These are phyloP conservation scores for Emydomyces testavorans DNA, from an alignment of 2,329 filamentous ascomycete species.

Conservation along the genomic window DNA sequence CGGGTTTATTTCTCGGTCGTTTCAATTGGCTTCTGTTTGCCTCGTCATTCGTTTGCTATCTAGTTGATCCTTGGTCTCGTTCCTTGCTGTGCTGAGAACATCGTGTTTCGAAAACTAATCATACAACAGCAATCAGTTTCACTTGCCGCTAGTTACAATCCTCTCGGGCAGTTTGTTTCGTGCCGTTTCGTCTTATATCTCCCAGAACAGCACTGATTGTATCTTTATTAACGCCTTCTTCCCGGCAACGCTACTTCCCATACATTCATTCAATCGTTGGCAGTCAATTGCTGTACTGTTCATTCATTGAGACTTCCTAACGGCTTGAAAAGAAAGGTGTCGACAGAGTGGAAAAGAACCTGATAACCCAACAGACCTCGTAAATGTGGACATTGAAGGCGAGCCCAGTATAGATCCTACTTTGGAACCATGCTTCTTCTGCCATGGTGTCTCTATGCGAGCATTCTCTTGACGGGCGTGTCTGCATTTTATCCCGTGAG, in stretches of 20 bases:
- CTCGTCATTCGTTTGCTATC: background rate
- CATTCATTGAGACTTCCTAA: background rate
- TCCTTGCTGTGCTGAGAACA: background rate
- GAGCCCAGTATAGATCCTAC: constrained; percentile 6
- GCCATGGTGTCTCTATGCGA: constrained; percentile 27
- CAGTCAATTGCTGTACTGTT: too few species aligned
- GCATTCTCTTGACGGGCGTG: constrained; percentile 26
- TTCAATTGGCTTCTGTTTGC: background rate
- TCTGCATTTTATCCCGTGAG: constrained; percentile 37
- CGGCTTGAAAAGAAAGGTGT: background rate
- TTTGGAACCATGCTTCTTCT: constrained; percentile 29
- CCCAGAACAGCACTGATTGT: background rate
- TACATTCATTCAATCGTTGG: too few species aligned
- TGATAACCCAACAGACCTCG: too few species aligned
- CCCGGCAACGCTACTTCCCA: too few species aligned
- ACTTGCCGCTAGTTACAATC: background rate
- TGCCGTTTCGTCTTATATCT: constrained; percentile 7
- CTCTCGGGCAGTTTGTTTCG: background rate
- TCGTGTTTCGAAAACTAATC: background rate
- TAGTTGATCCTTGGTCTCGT: background rate
- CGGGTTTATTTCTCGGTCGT: background rate
- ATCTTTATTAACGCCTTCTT: too few species aligned
- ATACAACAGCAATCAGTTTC: background rate
- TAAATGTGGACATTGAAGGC: constrained; percentile 1
- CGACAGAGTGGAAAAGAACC: too few species aligned